Evolutionary conservation across 148 eudicot species (phyloP), one percentile per base, ranked within the genome.

Genomic region (Tetragonia tetragonoides): DNA sequence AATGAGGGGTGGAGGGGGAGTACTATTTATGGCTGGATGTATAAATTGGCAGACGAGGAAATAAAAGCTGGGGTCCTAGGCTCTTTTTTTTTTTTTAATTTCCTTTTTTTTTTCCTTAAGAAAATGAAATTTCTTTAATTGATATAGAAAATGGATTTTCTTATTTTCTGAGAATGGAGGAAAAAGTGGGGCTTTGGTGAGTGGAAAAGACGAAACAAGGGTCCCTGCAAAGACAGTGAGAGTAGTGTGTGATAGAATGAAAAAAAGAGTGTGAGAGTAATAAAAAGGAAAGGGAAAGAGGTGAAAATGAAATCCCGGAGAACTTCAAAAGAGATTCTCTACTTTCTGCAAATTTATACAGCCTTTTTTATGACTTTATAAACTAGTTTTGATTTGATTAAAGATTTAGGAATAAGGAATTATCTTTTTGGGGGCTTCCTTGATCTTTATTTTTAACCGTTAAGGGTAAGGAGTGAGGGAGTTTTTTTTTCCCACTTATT

Each of bases 41-140:
- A 59, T 60, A 46, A 77, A 82, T 87, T 88, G 91, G 93, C 91
- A 87, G 94, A 90, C 92, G 87, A 78, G 49, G 88, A 82, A 80
- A 83, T 86, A 78, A 90, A 91, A 88, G 88, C 83, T 85, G 85
- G 77, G 66, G 53, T n/a, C 41, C 38, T 60, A 21, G 60, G 44
- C 42, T 68, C 57, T 38, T 66, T 78, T 62, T 46, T 15, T 49
- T 11, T 12, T 56, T 24, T 70, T 56, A 6, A 16, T 56, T 77
- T 67, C 49, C 2, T 10, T 20, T 66, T 66, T 77, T n/a, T 6
- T 65, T 24, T 42, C 17, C 2, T 49, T 5, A 49, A 24, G 54
- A 70, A 72, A 47, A 47, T 12, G 59, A 54, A 11, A 11, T 54
- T 54, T 7, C 53, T 7, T 49, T 49, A 7, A 49, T 7, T 7